phyloP scores from a whole-genome alignment of 768 basidiomycete genomes.

The Hortiboletus flavorubellus region DNA sequence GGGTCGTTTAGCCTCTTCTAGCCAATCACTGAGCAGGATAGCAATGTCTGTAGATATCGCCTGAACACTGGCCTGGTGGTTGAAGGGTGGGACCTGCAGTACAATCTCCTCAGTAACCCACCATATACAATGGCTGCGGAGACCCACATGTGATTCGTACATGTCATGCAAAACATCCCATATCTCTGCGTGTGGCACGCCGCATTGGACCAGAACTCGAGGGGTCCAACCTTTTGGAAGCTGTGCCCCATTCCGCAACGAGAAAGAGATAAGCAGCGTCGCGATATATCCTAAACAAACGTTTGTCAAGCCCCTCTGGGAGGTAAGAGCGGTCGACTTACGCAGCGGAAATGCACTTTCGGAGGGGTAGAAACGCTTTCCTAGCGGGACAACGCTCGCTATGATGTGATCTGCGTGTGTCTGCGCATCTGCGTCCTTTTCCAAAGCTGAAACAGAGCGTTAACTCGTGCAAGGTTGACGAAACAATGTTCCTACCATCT shows the following conservation, averaged over 20 bases:
- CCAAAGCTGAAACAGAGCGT: slow-evolving; percentile 40
- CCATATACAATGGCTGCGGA: neutral
- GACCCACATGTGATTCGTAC: slow-evolving; percentile 80
- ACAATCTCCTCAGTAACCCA: slow-evolving; percentile 1
- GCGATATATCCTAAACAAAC: slow-evolving; percentile 63
- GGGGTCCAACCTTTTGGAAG: slow-evolving; percentile 81
- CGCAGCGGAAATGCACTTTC: slow-evolving; percentile 87
- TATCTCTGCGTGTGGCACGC: slow-evolving; percentile 75
- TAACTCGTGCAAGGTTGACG: neutral
- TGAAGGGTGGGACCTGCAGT: slow-evolving; percentile 75
- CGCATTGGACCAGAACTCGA: slow-evolving; percentile 73
- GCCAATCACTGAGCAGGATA: slow-evolving; percentile 75
- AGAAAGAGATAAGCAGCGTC: slow-evolving; percentile 71
- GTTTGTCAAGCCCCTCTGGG: neutral
- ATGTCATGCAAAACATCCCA: slow-evolving; percentile 86
- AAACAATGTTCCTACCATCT: slow-evolving; percentile 51
- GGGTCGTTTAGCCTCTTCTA: slow-evolving; percentile 71
- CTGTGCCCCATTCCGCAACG: slow-evolving; percentile 53
- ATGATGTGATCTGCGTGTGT: slow-evolving; percentile 61
- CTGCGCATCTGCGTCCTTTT: slow-evolving; percentile 52
- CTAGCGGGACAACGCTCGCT: slow-evolving; percentile 64
- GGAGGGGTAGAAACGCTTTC: slow-evolving; percentile 86
- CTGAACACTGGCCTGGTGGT: slow-evolving; percentile 75
- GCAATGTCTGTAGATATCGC: slow-evolving; percentile 81
- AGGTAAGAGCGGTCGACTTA: slow-evolving; percentile 36